These are phyloP conservation scores for Linnemannia schmuckeri DNA, from an alignment of 192 early-diverging fungal species.

Conservation along the genomic window DNA sequence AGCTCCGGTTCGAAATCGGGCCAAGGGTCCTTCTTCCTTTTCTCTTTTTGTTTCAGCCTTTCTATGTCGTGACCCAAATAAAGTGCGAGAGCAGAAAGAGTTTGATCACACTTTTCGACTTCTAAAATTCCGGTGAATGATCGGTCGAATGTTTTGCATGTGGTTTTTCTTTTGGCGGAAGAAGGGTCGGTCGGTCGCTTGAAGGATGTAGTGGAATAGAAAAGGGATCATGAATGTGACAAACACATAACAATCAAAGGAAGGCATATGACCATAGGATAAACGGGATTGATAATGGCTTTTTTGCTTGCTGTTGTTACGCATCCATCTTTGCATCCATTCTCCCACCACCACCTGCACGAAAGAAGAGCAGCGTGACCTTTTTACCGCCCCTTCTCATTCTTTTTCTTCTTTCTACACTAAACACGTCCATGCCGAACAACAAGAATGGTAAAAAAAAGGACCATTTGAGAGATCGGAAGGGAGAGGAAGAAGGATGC, in stretches of 20 bases:
- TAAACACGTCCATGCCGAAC: neutral
- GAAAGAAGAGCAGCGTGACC: neutral
- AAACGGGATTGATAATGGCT: neutral
- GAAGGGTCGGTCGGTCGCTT: neutral
- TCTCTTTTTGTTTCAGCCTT: neutral
- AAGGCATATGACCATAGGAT: neutral
- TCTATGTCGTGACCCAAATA: neutral
- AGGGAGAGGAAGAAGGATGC: neutral
- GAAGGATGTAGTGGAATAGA: constrained; percentile 2
- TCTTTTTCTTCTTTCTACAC: neutral
- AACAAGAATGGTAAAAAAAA: neutral
- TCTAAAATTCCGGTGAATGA: neutral
- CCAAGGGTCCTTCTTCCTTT: neutral
- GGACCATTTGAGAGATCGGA: neutral
- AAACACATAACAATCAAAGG: neutral
- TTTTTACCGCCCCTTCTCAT: neutral
- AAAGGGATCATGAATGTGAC: neutral
- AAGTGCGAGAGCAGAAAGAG: neutral
- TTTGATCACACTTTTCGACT: neutral
- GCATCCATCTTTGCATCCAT: neutral
- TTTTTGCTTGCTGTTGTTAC: neutral
- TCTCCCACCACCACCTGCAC: neutral
- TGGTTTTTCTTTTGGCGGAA: neutral
- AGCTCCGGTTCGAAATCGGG: neutral
- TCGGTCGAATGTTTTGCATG: neutral